Conservation (phyloP, 106 monocot species). For the Iris macrosiphon region DNA sequence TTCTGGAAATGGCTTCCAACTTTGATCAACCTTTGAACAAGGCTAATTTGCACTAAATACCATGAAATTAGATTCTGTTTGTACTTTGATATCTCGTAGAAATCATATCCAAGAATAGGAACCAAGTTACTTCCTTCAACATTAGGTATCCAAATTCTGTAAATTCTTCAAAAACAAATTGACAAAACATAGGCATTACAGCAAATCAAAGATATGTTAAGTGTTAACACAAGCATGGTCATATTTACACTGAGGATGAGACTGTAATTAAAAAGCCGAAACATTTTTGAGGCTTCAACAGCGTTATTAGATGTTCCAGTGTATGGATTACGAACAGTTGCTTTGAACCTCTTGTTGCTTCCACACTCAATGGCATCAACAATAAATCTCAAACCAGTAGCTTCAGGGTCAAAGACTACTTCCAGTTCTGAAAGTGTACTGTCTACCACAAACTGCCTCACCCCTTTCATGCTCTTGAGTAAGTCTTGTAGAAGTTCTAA, state of each 20-base stretch:
- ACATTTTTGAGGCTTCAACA: slow-evolving; percentile 67
- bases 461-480: slow-evolving; percentile 42
- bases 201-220: too few species aligned
- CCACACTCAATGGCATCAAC: slow-evolving; percentile 53
- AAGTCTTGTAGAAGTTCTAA: slow-evolving; percentile 41
- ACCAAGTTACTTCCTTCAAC: too few species aligned
- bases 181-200: too few species aligned
- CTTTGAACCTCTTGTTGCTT: slow-evolving; percentile 48
- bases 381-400: slow-evolving; percentile 53
- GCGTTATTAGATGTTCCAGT: slow-evolving; percentile 33
- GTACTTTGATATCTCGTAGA: too few species aligned
- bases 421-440: slow-evolving; percentile 37
- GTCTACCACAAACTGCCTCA: slow-evolving; percentile 55
- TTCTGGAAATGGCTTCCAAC: too few species aligned
- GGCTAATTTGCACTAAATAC: too few species aligned
- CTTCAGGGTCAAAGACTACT: slow-evolving; percentile 71
- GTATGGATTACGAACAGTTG: slow-evolving; percentile 52
- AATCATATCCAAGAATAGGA: too few species aligned
- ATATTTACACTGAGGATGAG: slow-evolving; percentile 65
- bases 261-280: slow-evolving; percentile 63
- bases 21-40: too few species aligned
- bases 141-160: too few species aligned
- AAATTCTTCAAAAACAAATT: too few species aligned
- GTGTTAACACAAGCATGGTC: too few species aligned
- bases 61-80: too few species aligned